phyloP scores from a whole-genome alignment of 345 rosid species.

The Corchorus capsularis region DNA sequence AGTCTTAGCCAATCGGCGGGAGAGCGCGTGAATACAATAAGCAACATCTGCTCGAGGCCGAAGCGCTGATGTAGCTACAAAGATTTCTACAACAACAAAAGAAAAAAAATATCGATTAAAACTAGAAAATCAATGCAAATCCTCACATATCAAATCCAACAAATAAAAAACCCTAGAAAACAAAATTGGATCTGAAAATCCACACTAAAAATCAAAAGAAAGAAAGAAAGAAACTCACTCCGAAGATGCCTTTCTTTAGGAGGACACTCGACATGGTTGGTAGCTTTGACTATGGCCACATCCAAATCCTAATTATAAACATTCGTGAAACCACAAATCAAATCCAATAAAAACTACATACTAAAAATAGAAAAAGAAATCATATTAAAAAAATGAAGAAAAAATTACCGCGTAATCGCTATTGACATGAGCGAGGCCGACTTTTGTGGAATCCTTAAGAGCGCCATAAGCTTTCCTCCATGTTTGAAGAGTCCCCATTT shows the following conservation, averaged over 20 bases:
- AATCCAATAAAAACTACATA: slow-evolving; percentile 22
- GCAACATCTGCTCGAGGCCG: slow-evolving; percentile 84
- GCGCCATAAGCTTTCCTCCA: slow-evolving; percentile 98
- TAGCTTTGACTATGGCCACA: slow-evolving; percentile 95
- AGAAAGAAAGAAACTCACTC: slow-evolving; percentile 50
- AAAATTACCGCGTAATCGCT: slow-evolving; percentile 85
- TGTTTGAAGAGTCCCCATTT: slow-evolving; percentile 93
- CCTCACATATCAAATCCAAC: slow-evolving; percentile 4
- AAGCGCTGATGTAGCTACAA: slow-evolving; percentile 58
- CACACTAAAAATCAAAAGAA: not conserved
- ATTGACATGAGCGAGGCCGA: slow-evolving; percentile 99
- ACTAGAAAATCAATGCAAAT: slow-evolving; percentile 1
- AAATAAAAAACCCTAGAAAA: slow-evolving; percentile 8
- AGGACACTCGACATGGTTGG: slow-evolving; percentile 96
- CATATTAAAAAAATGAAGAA: not conserved
- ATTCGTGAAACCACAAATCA: slow-evolving; percentile 18
- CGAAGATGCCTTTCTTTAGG: slow-evolving; percentile 95
- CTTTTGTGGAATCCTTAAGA: slow-evolving; percentile 95
- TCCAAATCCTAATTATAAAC: slow-evolving; percentile 75
- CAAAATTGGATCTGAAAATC: slow-evolving; percentile 31
- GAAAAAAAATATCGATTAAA: not conserved
- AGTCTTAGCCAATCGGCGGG: slow-evolving; percentile 71
- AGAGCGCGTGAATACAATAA: slow-evolving; percentile 68
- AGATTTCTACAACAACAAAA: slow-evolving; percentile 49
- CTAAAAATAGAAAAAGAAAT: not conserved